Base-by-base conservation (phyloP, 768 basidiomycete species). In the Boletus rufocinnamomeus region DNA sequence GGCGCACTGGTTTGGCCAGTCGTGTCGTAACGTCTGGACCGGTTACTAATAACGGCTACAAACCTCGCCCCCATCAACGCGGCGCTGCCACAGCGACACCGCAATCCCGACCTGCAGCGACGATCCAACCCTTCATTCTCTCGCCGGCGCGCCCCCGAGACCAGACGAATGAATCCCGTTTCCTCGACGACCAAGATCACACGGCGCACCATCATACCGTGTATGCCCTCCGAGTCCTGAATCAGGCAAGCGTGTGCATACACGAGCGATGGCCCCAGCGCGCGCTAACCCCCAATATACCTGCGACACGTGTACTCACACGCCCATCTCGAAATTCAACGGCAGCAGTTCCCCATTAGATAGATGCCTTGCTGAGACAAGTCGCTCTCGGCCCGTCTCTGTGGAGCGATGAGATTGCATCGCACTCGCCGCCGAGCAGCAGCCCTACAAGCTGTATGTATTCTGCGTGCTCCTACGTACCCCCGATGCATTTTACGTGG, bases 261-360 rank as follows among this genome's bases (percentile, higher is more conserved):
- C 55, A 55, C 40, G n/a, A 30, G 14, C 52, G 32, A 56, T 50
- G 37, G 32, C 25, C 49, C 45, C 57, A 37, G 50, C 32, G 72
- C 68, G 68, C 68, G 66, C 70, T 68, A 66, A 70, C 64, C 54
- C 57, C 72, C 69, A 63, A 67, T 59, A 60, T 63, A 54, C 56
- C 45, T 63, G 52, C 63, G 54, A 71, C 71, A 72, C 71, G 71
- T 72, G 71, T 71, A 47, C 64, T 72, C 72, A 64, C 71, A 72
- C 72, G 71, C 63, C 56, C 68, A 66, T 61, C 60, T 62, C 59
- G 41, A 60, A 61, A 59, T 64, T 68, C 61, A 61, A 63, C 59
- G 71, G 67, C 71, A 72, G 66, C 64, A 52, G 56, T 57, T 55
- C 62, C 65, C 64, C 67, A 58, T 60, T 60, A 45, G 52, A 66